These are phyloP conservation scores for Pichia occidentalis DNA, from an alignment of 805 yeast species.

Conservation along the genomic window DNA sequence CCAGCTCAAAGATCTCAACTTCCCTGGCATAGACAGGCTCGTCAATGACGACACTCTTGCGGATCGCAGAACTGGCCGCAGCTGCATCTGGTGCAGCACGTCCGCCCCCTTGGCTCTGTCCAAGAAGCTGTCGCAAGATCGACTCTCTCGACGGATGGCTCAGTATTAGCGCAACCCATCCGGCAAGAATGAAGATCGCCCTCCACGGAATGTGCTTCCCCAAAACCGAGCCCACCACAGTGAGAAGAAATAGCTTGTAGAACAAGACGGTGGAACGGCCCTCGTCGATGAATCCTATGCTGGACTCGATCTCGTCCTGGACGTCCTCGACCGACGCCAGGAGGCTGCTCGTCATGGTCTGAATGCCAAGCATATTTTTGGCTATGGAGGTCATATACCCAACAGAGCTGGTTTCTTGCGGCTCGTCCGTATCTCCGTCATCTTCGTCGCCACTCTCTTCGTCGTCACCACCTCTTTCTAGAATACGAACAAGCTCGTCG, in stretches of 20 bases:
- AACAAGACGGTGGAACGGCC: conserved; percentile 56
- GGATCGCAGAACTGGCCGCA: background rate
- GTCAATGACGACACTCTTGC: conserved; percentile 46
- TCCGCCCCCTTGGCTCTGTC: background rate
- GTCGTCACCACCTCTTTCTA: too few relatives aligned
- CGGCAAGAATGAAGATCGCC: conserved; percentile 43
- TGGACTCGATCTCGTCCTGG: conserved; percentile 51
- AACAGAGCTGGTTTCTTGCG: too few relatives aligned
- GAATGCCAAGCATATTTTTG: conserved; percentile 17
- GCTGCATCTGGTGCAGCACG: background rate
- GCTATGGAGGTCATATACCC: conserved; percentile 9
- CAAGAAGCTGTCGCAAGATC: conserved; percentile 9
- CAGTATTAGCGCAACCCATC: conserved; percentile 48
- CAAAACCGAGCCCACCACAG: conserved; percentile 36
- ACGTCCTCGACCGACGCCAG: conserved; percentile 35
- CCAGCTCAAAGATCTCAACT: conserved; percentile 78
- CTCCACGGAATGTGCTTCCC: conserved; percentile 61
- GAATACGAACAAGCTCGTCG: too few relatives aligned
- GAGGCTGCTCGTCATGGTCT: too few relatives aligned
- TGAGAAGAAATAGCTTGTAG: conserved; percentile 35
- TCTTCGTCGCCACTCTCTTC: too few relatives aligned
- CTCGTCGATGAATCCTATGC: conserved; percentile 70
- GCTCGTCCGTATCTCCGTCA: too few relatives aligned
- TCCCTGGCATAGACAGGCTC: conserved; percentile 51
- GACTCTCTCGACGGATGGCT: conserved; percentile 53